Conservation (phyloP, 2,329 filamentous ascomycete genomes). For the Colletotrichum aenigma region DNA sequence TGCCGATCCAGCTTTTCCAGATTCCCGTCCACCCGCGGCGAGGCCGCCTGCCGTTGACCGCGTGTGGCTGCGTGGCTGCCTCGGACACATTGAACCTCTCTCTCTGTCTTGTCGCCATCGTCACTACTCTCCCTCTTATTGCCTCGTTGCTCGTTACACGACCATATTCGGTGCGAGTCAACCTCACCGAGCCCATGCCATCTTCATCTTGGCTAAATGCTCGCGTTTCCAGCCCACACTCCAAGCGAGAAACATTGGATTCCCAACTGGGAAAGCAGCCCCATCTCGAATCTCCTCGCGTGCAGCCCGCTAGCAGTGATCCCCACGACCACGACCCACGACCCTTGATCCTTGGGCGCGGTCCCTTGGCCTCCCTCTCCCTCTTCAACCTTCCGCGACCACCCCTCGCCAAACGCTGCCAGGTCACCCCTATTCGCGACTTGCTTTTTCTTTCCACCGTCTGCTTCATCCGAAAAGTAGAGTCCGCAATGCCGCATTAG, state of each 20-base stretch:
- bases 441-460: neutral
- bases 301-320: slow-evolving; percentile 13
- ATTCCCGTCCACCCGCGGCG: neutral
- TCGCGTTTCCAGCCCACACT: neutral
- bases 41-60: neutral
- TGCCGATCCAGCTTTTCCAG: neutral
- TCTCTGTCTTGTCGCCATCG: neutral
- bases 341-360: slow-evolving; percentile 10
- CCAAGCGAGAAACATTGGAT: slow-evolving; percentile 18
- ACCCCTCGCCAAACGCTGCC: neutral
- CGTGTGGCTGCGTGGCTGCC: neutral
- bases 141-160: neutral
- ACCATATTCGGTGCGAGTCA: neutral
- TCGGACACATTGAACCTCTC: neutral
- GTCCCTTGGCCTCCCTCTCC: neutral
- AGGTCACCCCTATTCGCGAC: neutral
- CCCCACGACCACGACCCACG: slow-evolving; percentile 1
- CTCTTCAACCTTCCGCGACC: neutral
- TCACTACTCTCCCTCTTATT: neutral
- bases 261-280: slow-evolving; percentile 15
- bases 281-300: slow-evolving; percentile 10
- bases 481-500: neutral
- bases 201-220: neutral
- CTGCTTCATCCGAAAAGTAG: neutral
- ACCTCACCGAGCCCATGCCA: neutral